Percentiles rank a stretch among this genome's conserved stretches.
Evolutionary conservation across 441 rosid species (phyloP).

Genomic region (Gossypium laxum): DNA sequence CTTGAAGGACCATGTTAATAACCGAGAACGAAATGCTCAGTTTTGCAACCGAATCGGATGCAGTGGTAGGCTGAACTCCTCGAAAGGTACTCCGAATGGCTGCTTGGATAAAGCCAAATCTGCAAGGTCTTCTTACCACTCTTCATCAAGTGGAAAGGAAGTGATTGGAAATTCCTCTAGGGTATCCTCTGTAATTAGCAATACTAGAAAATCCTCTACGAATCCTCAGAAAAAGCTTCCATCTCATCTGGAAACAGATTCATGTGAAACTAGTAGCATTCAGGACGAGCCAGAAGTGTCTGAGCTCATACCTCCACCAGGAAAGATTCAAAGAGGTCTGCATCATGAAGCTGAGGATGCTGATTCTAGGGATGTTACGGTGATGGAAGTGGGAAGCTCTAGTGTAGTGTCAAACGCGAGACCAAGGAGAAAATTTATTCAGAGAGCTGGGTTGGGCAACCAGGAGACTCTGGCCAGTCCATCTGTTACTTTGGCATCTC

Average conservation of each 20-base stretch:
- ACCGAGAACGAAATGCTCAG: constrained; percentile 45
- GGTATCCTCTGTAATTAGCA: constrained; percentile 30
- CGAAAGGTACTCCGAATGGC: constrained; percentile 39
- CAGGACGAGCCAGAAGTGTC: constrained; percentile 45
- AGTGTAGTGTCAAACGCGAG: constrained; percentile 37
- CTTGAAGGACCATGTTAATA: constrained; percentile 47
- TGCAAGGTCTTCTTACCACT: constrained; percentile 34
- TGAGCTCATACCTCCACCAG: constrained; percentile 25
- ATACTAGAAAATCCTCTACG: constrained; percentile 28
- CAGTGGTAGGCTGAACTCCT: constrained; percentile 45
- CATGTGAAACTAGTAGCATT: constrained; percentile 54
- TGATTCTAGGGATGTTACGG: constrained; percentile 22
- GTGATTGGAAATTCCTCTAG: constrained; percentile 58
- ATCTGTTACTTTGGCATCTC: constrained; percentile 30
- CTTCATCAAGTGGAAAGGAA: constrained; percentile 60
- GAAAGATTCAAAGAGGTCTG: constrained; percentile 38
- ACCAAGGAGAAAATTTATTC: constrained; percentile 34
- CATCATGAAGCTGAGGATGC: constrained; percentile 25
- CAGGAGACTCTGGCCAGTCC: constrained; percentile 28
- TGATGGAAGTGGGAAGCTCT: constrained; percentile 42
- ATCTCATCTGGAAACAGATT: constrained; percentile 42
- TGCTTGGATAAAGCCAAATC: constrained; percentile 49
- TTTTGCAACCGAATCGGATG: constrained; percentile 57
- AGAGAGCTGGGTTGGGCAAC: constrained; percentile 38
- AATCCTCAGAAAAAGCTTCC: constrained; percentile 37